A percentile compares a stretch with the other conserved stretches of the same genome.
Conservation (phyloP, 345 rosid species). For the Citrus hindsii region DNA sequence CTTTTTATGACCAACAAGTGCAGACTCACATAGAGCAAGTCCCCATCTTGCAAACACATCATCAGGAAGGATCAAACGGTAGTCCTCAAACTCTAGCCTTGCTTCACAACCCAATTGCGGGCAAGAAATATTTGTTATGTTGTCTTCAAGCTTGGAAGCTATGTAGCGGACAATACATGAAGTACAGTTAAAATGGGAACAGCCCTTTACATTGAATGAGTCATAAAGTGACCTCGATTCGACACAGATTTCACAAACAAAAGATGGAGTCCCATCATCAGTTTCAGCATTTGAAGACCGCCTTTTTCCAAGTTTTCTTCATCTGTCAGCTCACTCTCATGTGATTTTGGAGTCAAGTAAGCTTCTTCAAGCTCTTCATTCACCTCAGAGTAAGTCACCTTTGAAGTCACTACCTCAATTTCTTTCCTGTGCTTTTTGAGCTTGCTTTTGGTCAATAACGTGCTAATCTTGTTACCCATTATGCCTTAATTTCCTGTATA, state of each 20-base stretch:
- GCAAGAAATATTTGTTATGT: conserved; percentile 24
- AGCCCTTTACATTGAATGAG: conserved; percentile 37
- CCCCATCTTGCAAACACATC: conserved; percentile 53
- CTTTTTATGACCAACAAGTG: conserved; percentile 26
- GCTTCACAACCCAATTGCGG: conserved; percentile 35
- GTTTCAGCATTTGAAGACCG: background rate
- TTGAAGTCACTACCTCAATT: background rate
- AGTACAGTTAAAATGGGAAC: conserved; percentile 47
- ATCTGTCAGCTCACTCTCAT: background rate
- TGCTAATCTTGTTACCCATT: background rate
- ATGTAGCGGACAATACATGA: conserved; percentile 47
- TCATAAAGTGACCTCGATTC: conserved; percentile 29
- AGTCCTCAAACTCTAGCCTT: conserved; percentile 31
- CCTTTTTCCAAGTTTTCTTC: background rate
- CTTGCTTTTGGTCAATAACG: background rate
- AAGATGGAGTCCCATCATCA: background rate
- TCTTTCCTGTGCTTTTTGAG: background rate
- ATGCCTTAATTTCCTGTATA: background rate
- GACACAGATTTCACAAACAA: conserved; percentile 42
- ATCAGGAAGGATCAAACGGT: conserved; percentile 34
- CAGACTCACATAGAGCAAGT: conserved; percentile 44
- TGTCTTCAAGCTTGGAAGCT: conserved; percentile 45
- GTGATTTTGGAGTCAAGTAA: background rate
- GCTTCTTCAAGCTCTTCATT: background rate
- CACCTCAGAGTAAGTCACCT: background rate